Evolutionary conservation across 164 flowering plant species (phyloP), one percentile per base, ranked within the genome.

Genomic region (Saururus chinensis): DNA sequence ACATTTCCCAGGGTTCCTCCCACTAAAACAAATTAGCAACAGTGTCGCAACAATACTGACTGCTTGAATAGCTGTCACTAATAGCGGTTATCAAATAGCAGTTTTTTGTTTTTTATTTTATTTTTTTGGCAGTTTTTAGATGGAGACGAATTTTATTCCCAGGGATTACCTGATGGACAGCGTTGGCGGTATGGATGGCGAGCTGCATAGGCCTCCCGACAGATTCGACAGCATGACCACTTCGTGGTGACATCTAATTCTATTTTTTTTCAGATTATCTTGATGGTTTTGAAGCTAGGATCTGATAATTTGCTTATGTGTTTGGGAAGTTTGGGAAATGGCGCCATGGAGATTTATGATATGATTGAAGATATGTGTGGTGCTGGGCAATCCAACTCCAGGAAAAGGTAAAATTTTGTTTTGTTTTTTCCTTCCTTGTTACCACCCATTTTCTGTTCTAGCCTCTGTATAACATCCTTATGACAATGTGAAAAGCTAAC

Each of bases 171-270:
- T 10, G 64, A 40, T 66, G 19, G 54, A 54, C 20, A 42, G 60
- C 7, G 69, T 60, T 8, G 60, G 60, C 1, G 60, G 60, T 11
- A 13, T 60, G 16, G 69, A 66, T 45, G 69, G 41, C 17, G 68
- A 66, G n/a, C 45, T 60, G 59, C 56, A 52, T 3, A 60, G 59
- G 64, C 21, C 59, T 42, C 64, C 60, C 17, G 69, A 66, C 25
- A 64, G 69, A 19, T 66, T 66, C 40, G 45, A 45, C 19, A 63
- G 42, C 17, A 53, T 60, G 17, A 53, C 64, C 9, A 66, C 53
- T 30, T 26, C 54, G 26, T 53, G 69, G 69, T 66, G 40, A 21
- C 21, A 35, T 42, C 37, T 45, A 14, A 17, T 23, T 42, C 24
- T 23, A 1, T 10, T 56, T 24, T 22, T 16, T 25, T 21, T n/a